Percentiles rank a stretch among this genome's conserved stretches.
Conservation (phyloP, 2,329 filamentous ascomycete species). For the Cladophialophora bantiana region DNA sequence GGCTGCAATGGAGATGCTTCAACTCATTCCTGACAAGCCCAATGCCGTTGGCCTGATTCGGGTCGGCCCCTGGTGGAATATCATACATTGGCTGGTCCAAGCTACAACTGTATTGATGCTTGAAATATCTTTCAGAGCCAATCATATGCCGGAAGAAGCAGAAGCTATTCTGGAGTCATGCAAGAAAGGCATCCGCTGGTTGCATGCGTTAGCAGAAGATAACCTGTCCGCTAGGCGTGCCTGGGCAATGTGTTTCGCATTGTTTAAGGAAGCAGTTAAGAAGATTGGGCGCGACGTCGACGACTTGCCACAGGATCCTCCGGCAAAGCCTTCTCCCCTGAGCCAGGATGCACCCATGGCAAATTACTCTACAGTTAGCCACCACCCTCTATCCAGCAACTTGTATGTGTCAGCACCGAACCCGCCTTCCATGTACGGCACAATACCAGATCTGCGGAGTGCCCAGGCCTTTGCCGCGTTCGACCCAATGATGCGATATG, state of each 20-base stretch:
- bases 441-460: constrained; percentile 25
- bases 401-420: constrained; percentile 22
- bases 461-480: constrained; percentile 31
- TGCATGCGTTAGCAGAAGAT: constrained; percentile 50
- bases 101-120: constrained; percentile 53
- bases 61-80: constrained; percentile 54
- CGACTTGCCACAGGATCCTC: constrained; percentile 42
- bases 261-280: constrained; percentile 46
- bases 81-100: constrained; percentile 56
- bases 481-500: constrained; percentile 39
- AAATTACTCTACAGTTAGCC: constrained; percentile 11
- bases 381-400: constrained; percentile 9
- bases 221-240: constrained; percentile 50
- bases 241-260: constrained; percentile 51
- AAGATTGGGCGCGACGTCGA: constrained; percentile 44
- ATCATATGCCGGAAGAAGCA: constrained; percentile 53
- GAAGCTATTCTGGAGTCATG: constrained; percentile 45
- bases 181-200: constrained; percentile 54
- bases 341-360: constrained; percentile 26
- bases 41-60: constrained; percentile 51
- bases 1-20: constrained; percentile 49
- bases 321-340: constrained; percentile 26
- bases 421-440: constrained; percentile 21
- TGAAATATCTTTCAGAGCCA: constrained; percentile 53
- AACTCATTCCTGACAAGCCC: constrained; percentile 52